Evolutionary conservation across 208 protist species (phyloP).

Genomic region (Novymonas esmeraldas): DNA sequence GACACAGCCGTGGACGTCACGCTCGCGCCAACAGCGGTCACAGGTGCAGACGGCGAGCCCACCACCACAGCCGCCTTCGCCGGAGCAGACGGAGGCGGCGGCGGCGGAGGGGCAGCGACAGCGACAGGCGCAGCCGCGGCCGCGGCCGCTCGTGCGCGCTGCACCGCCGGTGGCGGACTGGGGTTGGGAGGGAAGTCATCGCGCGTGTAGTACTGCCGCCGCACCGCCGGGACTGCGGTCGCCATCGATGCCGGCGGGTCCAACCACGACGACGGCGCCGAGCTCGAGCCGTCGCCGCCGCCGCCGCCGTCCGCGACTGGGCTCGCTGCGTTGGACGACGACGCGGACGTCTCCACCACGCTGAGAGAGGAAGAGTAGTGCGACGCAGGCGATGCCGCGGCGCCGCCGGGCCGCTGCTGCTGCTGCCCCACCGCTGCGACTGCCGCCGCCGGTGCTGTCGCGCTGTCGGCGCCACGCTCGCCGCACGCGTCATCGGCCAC

Average conservation of each 20-base stretch:
- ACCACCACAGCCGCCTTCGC: not conserved
- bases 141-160: not conserved
- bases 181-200: slow-evolving; percentile 9
- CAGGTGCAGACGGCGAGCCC: not conserved
- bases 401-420: not conserved
- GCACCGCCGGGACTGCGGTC: not conserved
- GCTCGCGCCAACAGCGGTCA: too few species aligned
- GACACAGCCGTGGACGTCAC: slow-evolving; percentile 4
- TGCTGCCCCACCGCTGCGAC: not conserved
- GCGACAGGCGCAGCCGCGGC: not conserved
- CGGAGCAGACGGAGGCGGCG: too few species aligned
- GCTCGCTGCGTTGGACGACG: not conserved
- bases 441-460: not conserved
- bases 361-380: not conserved
- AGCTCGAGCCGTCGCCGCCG: too few species aligned
- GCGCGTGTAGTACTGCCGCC: slow-evolving; percentile 4
- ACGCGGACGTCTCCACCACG: not conserved
- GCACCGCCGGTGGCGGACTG: slow-evolving; percentile 1
- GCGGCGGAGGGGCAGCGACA: too few species aligned
- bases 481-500: not conserved
- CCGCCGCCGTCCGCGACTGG: too few species aligned
- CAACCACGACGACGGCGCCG: slow-evolving; percentile 2
- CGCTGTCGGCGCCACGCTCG: not conserved
- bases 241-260: not conserved
- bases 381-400: slow-evolving; percentile 1